These are phyloP conservation scores for Angomonas ambiguus DNA, from an alignment of 208 protist genomes.

Conservation along the genomic window DNA sequence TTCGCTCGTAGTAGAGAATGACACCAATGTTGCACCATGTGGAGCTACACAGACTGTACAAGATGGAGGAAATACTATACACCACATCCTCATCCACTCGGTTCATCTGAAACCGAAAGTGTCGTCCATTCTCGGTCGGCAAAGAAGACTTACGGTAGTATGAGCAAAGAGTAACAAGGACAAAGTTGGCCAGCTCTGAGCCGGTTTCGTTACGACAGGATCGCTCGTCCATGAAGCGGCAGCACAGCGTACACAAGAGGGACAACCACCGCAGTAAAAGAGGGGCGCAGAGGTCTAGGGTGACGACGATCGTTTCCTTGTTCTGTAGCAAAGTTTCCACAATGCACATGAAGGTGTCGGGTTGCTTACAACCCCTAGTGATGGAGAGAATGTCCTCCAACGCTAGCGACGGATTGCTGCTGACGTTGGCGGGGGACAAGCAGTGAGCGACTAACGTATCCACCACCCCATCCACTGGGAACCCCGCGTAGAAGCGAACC, in stretches of 20 bases:
- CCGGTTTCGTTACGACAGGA: conserved; percentile 28
- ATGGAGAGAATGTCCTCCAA: conserved; percentile 61
- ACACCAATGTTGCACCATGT: conserved; percentile 81
- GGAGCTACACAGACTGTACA: conserved; percentile 52
- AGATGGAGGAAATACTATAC: conserved; percentile 65
- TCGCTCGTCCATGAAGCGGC: conserved; percentile 38
- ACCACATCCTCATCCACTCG: conserved; percentile 38
- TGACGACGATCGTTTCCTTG: conserved; percentile 21
- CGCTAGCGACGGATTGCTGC: conserved; percentile 21
- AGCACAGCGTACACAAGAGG: conserved; percentile 32
- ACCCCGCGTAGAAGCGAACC: conserved; percentile 73
- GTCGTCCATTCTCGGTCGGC: neutral
- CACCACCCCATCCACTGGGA: conserved; percentile 39
- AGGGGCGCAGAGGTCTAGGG: conserved; percentile 28
- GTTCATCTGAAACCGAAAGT: conserved; percentile 36
- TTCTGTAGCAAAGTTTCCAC: conserved; percentile 40
- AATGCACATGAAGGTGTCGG: conserved; percentile 48
- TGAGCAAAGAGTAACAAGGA: conserved; percentile 35
- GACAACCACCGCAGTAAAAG: conserved; percentile 45
- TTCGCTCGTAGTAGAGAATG: conserved; percentile 63
- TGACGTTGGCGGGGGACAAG: conserved; percentile 31
- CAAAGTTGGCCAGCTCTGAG: conserved; percentile 55
- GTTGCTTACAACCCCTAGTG: conserved; percentile 58
- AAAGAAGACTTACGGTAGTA: conserved; percentile 34
- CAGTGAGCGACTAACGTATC: conserved; percentile 28